These are phyloP conservation scores for Paxillus ammoniavirescens DNA, from an alignment of 768 basidiomycete genomes.

Conservation along the genomic window DNA sequence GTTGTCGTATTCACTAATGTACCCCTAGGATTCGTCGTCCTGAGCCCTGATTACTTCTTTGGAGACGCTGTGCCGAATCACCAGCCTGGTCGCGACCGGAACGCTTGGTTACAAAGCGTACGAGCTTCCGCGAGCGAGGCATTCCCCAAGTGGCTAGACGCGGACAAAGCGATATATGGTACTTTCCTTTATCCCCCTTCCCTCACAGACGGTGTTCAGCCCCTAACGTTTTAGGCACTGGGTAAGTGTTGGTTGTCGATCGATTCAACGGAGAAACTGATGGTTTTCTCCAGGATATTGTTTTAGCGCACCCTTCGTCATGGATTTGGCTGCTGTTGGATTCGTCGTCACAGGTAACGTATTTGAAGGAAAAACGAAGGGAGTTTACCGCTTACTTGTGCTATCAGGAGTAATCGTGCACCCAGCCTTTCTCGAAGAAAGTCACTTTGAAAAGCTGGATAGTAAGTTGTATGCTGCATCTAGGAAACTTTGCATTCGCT, in stretches of 20 bases:
- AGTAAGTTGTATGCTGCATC: conserved; percentile 31
- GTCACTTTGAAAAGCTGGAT: conserved; percentile 47
- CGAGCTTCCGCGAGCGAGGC: conserved; percentile 34
- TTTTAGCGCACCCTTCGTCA: conserved; percentile 49
- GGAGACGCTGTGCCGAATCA: conserved; percentile 43
- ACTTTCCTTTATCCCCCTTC: background rate
- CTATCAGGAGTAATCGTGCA: conserved; percentile 48
- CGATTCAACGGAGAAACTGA: background rate
- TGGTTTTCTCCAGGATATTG: conserved; percentile 45
- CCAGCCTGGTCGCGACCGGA: conserved; percentile 28
- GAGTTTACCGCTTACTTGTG: background rate
- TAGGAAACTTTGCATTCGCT: background rate
- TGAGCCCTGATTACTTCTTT: conserved; percentile 62
- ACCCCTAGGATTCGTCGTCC: conserved; percentile 49
- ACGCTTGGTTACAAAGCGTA: conserved; percentile 37
- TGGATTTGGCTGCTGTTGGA: conserved; percentile 43
- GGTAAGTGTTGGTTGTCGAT: conserved; percentile 30
- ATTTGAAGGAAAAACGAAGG: background rate
- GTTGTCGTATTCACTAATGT: background rate
- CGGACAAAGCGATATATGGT: conserved; percentile 51
- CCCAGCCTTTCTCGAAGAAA: conserved; percentile 49
- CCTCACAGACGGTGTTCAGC: background rate
- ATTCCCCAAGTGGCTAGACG: conserved; percentile 50
- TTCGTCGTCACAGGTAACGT: conserved; percentile 44
- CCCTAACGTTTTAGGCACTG: conserved; percentile 13